Conservation (phyloP, 176 grass and related monocot species). For the Lolium rigidum region DNA sequence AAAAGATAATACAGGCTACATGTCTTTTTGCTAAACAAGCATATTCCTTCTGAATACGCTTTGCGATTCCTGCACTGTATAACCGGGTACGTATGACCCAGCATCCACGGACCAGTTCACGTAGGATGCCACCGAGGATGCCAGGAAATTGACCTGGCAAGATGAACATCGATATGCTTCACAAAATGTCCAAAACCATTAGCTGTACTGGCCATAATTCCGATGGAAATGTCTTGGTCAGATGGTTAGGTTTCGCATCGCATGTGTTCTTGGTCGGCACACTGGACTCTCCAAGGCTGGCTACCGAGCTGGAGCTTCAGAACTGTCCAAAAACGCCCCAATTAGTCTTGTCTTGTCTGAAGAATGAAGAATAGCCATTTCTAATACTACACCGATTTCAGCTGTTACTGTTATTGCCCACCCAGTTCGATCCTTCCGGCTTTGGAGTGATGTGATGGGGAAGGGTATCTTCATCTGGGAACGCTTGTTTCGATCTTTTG, state of each 20-base stretch:
- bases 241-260: slow-evolving; percentile 1
- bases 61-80: not conserved
- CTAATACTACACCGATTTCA: not conserved
- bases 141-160: not conserved
- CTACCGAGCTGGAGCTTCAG: slow-evolving; percentile 24
- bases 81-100: not conserved
- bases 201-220: slow-evolving; percentile 48
- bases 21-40: not conserved
- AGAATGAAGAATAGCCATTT: not conserved
- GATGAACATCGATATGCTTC: not conserved
- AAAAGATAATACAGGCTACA: not conserved
- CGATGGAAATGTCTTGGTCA: slow-evolving; percentile 34
- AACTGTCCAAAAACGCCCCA: not conserved
- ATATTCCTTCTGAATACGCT: not conserved
- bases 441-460: slow-evolving; percentile 29
- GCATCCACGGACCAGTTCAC: slow-evolving; percentile 21
- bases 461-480: slow-evolving; percentile 47
- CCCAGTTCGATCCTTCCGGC: slow-evolving; percentile 19
- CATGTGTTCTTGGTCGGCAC: slow-evolving; percentile 24
- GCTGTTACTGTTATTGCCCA: not conserved
- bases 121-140: slow-evolving; percentile 24
- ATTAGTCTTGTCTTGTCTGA: slow-evolving; percentile 7
- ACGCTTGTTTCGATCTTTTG: slow-evolving; percentile 34
- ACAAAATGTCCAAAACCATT: slow-evolving; percentile 39
- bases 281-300: not conserved